These are phyloP conservation scores for Dothistroma septosporum DNA, from an alignment of 2,329 filamentous ascomycete species.

Conservation along the genomic window DNA sequence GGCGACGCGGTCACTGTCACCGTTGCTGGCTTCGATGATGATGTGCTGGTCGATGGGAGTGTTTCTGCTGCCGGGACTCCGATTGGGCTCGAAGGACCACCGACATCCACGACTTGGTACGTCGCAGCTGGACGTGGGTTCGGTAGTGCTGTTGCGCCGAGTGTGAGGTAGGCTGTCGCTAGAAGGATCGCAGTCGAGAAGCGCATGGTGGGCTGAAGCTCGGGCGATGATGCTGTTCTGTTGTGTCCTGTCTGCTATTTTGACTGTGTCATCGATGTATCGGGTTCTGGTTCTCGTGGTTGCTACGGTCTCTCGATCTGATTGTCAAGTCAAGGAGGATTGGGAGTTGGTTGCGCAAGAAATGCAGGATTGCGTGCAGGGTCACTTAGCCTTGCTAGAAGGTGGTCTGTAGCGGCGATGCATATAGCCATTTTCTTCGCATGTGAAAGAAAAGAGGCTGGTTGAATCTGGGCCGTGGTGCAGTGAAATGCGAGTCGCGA, in stretches of 20 bases:
- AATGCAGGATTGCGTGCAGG: constrained; percentile 9
- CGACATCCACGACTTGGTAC: constrained; percentile 33
- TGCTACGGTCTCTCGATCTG: background rate
- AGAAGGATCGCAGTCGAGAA: constrained; percentile 13
- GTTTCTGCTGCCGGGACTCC: constrained; percentile 10
- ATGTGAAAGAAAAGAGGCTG: constrained; percentile 2
- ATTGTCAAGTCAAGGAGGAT: constrained; percentile 16
- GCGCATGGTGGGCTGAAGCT: constrained; percentile 16
- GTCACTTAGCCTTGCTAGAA: background rate
- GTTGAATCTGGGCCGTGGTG: background rate
- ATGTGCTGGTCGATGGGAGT: constrained; percentile 11
- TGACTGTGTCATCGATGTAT: background rate
- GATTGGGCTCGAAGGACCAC: constrained; percentile 17
- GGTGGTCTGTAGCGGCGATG: constrained; percentile 6
- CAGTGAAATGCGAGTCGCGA: constrained; percentile 8
- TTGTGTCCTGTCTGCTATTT: background rate
- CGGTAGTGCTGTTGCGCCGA: constrained; percentile 27
- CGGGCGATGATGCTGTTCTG: background rate
- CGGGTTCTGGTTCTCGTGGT: background rate
- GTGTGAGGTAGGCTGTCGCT: constrained; percentile 23
- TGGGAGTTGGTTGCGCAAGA: constrained; percentile 15
- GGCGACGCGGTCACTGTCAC: constrained; percentile 6
- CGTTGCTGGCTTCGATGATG: constrained; percentile 3
- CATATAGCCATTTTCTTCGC: constrained; percentile 7
- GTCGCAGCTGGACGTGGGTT: constrained; percentile 23